Base-by-base conservation (phyloP, 495 filamentous ascomycete genomes). In the Trichocladium uniseriatum region DNA sequence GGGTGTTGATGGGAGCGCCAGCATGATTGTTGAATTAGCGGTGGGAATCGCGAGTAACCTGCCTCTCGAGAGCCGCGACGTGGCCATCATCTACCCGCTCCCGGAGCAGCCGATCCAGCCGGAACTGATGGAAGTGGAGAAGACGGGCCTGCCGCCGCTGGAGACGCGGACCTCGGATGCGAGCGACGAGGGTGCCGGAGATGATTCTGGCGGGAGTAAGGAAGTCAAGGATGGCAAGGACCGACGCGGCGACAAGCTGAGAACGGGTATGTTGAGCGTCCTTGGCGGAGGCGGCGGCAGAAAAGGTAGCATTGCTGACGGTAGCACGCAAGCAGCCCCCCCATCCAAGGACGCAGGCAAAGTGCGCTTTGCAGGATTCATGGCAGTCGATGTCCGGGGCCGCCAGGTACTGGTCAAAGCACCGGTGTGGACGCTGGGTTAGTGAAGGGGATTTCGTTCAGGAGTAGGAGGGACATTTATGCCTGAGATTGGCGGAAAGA, bases 1-100 rank as follows among this genome's bases (percentile, higher is more conserved):
- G 8, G 92, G 88, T 3, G 71, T 97, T 38, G 84, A 91, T 43
- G 78, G 77, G 9, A 87, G 86, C 44, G 83, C 88, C 18, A 78
- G 81, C 50, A 94, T 90, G 84, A 95, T 98, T 62, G 79, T 97
- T 29, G 90, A 97, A 66, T 77, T 96, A 37, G 87, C 91, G 6
- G 76, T 97, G 22, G 84, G 81, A 43, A 89, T 98, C 51, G 80
- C 86, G 3, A 77, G 79, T 54, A 91, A 96, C 63, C 71, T 97
- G 41, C 92, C 94, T 0, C 67, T 94, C 10, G 92, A 98, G 67
- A 89, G 87, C 53, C 80, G 92, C 54, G 94, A 97, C 56, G 84
- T 98, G 14, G 80, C 79, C 40, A 84, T 98, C 48, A 79, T 84
- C 52, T 97, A 95, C 58, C 82, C 89, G 45, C 65, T 77, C 32